These are phyloP conservation scores for Aspergillus nanangensis DNA, from an alignment of 495 filamentous ascomycete genomes.

Conservation along the genomic window DNA sequence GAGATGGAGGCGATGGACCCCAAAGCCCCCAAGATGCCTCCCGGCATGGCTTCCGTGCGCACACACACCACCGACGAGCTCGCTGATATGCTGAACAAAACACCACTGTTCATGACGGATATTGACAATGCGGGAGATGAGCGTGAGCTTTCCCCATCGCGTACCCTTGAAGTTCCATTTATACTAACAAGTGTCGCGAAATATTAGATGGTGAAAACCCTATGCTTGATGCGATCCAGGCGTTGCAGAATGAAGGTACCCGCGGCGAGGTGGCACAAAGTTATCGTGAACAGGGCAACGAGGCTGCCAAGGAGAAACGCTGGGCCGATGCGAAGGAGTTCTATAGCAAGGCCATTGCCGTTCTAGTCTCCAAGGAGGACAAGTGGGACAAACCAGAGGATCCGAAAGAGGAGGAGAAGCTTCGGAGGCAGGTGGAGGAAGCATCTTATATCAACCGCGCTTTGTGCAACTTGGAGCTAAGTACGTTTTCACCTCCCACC, in stretches of 20 bases:
- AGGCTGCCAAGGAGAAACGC: slow-evolving; percentile 65
- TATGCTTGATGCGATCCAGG: slow-evolving; percentile 79
- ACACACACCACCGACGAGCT: slow-evolving; percentile 68
- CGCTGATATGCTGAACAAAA: slow-evolving; percentile 68
- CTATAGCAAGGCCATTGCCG: slow-evolving; percentile 76
- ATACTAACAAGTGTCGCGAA: not conserved
- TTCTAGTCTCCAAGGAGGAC: slow-evolving; percentile 58
- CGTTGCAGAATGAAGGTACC: slow-evolving; percentile 88
- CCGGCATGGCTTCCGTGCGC: slow-evolving; percentile 51
- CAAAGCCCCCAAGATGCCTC: slow-evolving; percentile 46
- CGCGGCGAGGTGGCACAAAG: slow-evolving; percentile 70
- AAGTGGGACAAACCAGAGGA: slow-evolving; percentile 43
- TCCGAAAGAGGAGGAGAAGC: slow-evolving; percentile 47
- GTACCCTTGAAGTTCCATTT: not conserved
- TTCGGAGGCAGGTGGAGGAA: slow-evolving; percentile 61
- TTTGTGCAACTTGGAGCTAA: slow-evolving; percentile 74
- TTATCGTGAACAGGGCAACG: slow-evolving; percentile 89
- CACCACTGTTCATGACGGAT: slow-evolving; percentile 92
- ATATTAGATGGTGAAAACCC: slow-evolving; percentile 57
- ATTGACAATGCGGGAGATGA: slow-evolving; percentile 65
- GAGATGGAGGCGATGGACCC: slow-evolving; percentile 27
- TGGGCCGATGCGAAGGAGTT: slow-evolving; percentile 87
- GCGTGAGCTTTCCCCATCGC: slow-evolving; percentile 25
- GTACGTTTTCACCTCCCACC: slow-evolving; percentile 31
- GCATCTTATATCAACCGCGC: slow-evolving; percentile 81